phyloP scores from a whole-genome alignment of 208 protist species.

The Trichomonas vaginalis region DNA sequence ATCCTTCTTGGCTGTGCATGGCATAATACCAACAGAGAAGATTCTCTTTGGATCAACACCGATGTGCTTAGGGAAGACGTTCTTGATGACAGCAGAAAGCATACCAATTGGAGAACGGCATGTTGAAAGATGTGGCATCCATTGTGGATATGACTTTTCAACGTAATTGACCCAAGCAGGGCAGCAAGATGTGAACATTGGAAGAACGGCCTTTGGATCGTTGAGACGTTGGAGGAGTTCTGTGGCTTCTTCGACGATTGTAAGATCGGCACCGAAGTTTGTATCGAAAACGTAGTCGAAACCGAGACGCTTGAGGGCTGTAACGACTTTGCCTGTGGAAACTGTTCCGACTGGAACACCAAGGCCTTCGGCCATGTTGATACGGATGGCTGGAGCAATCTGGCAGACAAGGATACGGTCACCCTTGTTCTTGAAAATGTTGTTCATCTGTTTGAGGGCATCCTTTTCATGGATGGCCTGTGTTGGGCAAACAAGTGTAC shows the following conservation, averaged over 20 bases:
- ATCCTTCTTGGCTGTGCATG: slow-evolving; percentile 37
- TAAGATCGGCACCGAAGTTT: slow-evolving; percentile 38
- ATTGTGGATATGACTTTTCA: slow-evolving; percentile 21
- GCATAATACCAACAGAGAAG: slow-evolving; percentile 28
- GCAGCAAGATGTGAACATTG: too few relatives aligned
- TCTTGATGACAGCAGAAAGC: slow-evolving; percentile 32
- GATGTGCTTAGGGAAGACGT: not conserved
- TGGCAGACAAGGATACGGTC: slow-evolving; percentile 26
- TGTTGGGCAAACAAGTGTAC: slow-evolving; percentile 37
- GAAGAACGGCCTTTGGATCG: slow-evolving; percentile 13
- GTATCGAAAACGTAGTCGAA: slow-evolving; percentile 45
- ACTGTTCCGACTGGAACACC: slow-evolving; percentile 33
- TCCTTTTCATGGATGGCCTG: slow-evolving; percentile 31
- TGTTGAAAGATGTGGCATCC: slow-evolving; percentile 40
- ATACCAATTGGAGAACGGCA: slow-evolving; percentile 34
- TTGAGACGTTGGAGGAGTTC: slow-evolving; percentile 30
- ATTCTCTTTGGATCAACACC: not conserved
- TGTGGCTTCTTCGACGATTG: slow-evolving; percentile 38
- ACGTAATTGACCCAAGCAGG: slow-evolving; percentile 38
- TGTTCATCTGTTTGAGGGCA: not conserved
- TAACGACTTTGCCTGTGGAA: slow-evolving; percentile 25
- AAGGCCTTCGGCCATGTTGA: slow-evolving; percentile 34
- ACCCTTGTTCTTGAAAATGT: not conserved
- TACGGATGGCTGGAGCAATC: slow-evolving; percentile 34
- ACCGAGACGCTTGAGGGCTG: slow-evolving; percentile 27